Percentiles rank a stretch among this genome's conserved stretches.
Conservation (phyloP, 192 early-diverging fungal genomes). For the Coemansia sp. region DNA sequence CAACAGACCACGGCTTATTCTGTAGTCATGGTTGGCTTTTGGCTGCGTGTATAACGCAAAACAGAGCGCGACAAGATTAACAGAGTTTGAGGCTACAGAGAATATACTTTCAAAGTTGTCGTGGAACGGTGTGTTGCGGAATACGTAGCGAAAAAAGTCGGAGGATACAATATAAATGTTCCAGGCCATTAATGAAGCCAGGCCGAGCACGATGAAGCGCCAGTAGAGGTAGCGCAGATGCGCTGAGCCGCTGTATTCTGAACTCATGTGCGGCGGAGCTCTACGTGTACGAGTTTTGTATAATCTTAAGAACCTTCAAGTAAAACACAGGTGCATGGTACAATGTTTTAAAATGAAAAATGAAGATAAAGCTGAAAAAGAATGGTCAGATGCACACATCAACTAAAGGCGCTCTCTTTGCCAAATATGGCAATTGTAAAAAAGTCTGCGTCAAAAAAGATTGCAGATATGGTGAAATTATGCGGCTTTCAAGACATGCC, state of each 20-base stretch:
- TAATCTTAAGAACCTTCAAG: too few species aligned
- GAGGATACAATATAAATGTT: conserved; percentile 77
- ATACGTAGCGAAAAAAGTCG: conserved; percentile 63
- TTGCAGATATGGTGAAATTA: neutral
- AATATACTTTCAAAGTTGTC: conserved; percentile 78
- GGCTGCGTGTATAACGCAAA: conserved; percentile 47
- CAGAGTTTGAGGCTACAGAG: conserved; percentile 57
- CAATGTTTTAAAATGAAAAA: too few species aligned
- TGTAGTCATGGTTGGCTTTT: conserved; percentile 34
- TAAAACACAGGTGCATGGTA: neutral
- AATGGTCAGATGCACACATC: neutral
- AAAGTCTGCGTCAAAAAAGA: neutral
- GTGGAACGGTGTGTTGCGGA: conserved; percentile 58
- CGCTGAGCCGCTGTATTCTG: too few species aligned
- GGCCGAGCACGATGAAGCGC: conserved; percentile 66
- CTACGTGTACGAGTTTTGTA: too few species aligned
- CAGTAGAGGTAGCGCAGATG: conserved; percentile 33
- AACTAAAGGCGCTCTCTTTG: too few species aligned
- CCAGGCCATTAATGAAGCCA: conserved; percentile 74
- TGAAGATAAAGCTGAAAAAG: neutral
- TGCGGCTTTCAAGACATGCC: conserved; percentile 22
- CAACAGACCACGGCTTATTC: conserved; percentile 42
- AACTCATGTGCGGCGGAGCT: too few species aligned
- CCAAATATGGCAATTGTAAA: too few species aligned
- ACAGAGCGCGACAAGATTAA: conserved; percentile 58